Conservation (phyloP, 2,329 filamentous ascomycete genomes). For the Beauveria caledonica region DNA sequence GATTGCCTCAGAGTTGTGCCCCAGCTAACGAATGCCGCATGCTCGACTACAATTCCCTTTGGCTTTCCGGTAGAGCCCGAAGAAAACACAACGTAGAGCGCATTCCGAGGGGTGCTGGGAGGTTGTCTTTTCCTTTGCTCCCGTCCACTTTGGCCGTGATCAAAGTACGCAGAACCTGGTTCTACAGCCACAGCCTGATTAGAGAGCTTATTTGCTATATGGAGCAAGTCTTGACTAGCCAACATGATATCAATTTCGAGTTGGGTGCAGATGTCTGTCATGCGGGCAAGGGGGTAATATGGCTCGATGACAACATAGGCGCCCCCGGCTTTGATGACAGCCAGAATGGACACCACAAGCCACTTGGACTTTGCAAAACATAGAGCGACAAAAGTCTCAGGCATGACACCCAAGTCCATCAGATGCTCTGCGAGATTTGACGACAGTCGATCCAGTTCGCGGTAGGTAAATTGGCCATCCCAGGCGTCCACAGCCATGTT, state of each 20-base stretch:
- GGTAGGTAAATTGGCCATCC: slow-evolving; percentile 35
- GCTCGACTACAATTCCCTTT: slow-evolving; percentile 37
- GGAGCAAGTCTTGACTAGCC: background rate
- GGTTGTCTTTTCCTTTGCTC: background rate
- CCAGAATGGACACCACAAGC: slow-evolving; percentile 18
- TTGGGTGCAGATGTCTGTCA: background rate
- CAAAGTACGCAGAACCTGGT: background rate
- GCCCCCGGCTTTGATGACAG: slow-evolving; percentile 19
- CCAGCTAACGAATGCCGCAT: slow-evolving; percentile 10
- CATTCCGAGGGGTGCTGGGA: background rate
- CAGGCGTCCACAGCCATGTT: slow-evolving; percentile 31
- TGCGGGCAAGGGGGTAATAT: background rate
- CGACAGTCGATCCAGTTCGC: slow-evolving; percentile 22
- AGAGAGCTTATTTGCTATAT: background rate
- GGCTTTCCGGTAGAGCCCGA: slow-evolving; percentile 44
- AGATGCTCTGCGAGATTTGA: slow-evolving; percentile 14
- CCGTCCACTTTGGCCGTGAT: background rate
- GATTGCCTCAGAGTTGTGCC: background rate
- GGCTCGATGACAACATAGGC: slow-evolving; percentile 11
- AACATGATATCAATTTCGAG: background rate
- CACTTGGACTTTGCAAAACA: slow-evolving; percentile 21
- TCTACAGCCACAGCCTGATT: background rate
- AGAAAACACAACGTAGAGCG: slow-evolving; percentile 38
- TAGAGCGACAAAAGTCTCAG: slow-evolving; percentile 17
- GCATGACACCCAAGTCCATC: slow-evolving; percentile 17